A percentile compares a stretch with the other conserved stretches of the same genome.
These are phyloP conservation scores for Coniochaeta sp. DNA, from an alignment of 2,329 filamentous ascomycete species.

Conservation along the genomic window DNA sequence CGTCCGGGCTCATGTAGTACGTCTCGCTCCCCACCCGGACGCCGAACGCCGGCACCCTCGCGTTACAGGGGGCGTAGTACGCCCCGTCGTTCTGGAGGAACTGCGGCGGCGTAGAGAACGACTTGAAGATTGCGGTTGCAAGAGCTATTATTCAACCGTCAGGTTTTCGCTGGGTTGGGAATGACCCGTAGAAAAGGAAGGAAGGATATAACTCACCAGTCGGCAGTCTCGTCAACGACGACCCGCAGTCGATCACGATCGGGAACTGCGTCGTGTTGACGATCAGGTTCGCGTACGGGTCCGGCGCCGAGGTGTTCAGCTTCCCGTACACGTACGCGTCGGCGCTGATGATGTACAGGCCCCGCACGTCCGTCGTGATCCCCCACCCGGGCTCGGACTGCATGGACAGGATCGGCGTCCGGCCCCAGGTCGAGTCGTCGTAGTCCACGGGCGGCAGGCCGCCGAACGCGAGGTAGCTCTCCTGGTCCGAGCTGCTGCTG, in stretches of 20 bases:
- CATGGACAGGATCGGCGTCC: constrained; percentile 17
- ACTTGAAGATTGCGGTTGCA: constrained; percentile 11
- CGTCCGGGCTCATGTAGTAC: constrained; percentile 16
- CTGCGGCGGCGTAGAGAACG: constrained; percentile 16
- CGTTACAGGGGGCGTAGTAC: constrained; percentile 20
- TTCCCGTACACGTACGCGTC: constrained; percentile 16
- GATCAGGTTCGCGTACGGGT: constrained; percentile 3
- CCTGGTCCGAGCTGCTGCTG: constrained; percentile 11
- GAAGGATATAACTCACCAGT: constrained; percentile 8
- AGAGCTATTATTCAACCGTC: constrained; percentile 14
- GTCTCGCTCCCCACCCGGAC: constrained; percentile 16
- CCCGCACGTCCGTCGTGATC: constrained; percentile 11
- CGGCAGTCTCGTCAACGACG: constrained; percentile 17
- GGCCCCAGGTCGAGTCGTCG: constrained; percentile 15
- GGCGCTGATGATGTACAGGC: constrained; percentile 19
- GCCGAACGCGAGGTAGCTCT: constrained; percentile 40
- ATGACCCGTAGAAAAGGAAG: not conserved
- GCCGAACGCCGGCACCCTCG: constrained; percentile 19
- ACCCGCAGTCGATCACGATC: constrained; percentile 17
- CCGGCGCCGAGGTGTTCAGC: constrained; percentile 2
- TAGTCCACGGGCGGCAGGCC: constrained; percentile 36
- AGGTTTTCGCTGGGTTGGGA: not conserved
- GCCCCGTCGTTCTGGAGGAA: constrained; percentile 12
- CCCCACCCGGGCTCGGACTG: constrained; percentile 9
- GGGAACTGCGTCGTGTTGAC: constrained; percentile 18